phyloP scores from a whole-genome alignment of 2,329 filamentous ascomycete species.

The Amylocarpus encephaloides region DNA sequence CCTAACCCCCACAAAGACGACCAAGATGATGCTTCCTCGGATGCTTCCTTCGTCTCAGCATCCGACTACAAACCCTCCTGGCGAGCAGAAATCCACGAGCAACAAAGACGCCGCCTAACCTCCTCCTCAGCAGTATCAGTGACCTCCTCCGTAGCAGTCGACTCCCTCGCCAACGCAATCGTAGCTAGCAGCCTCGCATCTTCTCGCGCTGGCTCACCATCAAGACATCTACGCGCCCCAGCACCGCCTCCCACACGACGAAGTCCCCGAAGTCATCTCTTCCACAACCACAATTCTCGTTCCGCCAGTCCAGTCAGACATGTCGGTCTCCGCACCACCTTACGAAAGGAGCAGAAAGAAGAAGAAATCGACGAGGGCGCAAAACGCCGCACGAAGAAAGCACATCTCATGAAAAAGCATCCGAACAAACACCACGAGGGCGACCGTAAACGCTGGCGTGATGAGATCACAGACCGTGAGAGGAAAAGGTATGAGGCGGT shows the following conservation, averaged over 20 bases:
- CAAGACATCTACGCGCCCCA: constrained; percentile 16
- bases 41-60: constrained; percentile 31
- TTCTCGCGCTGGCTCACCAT: constrained; percentile 42
- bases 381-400: constrained; percentile 46
- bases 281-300: constrained; percentile 31
- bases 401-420: constrained; percentile 57
- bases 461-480: constrained; percentile 64
- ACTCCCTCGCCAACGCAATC: constrained; percentile 66
- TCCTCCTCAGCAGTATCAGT: constrained; percentile 13
- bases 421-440: constrained; percentile 70
- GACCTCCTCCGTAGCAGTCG: constrained; percentile 42
- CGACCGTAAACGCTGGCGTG: constrained; percentile 68
- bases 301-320: constrained; percentile 33
- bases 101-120: constrained; percentile 14
- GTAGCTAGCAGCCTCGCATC: constrained; percentile 69
- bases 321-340: constrained; percentile 54
- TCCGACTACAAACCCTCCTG: constrained; percentile 25
- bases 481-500: constrained; percentile 77
- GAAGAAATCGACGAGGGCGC: constrained; percentile 48
- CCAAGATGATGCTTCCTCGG: constrained; percentile 25
- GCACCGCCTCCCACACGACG: constrained; percentile 30
- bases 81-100: constrained; percentile 22
- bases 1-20: constrained; percentile 7
- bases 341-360: constrained; percentile 52
- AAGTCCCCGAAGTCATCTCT: constrained; percentile 29